Evolutionary conservation across 2,329 filamentous ascomycete genomes (phyloP), one percentile per base, ranked within the genome.

Genomic region (Xenoacremonium recifei): DNA sequence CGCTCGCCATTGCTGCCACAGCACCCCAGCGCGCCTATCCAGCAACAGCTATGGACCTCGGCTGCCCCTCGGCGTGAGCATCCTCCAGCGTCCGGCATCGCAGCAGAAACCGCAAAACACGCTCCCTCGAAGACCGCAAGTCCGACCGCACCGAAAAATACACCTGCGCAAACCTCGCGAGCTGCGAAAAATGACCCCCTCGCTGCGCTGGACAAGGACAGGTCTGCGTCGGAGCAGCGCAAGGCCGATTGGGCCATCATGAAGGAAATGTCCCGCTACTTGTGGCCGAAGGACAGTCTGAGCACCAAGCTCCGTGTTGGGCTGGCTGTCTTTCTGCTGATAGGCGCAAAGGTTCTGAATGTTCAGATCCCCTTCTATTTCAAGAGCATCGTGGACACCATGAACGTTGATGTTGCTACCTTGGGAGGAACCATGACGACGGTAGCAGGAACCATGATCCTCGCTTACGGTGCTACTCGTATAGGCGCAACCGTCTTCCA

Each of bases 291-390:
- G 72, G 83, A 91, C 64, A 84, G 84, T 41, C 49, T 64, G 35
- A 61, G 62, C 32, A 95, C 90, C 4, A 89, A 95, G 63, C 70
- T 91, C 49, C 84, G 93, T 49, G 93, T 99, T 23, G 80, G 87
- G 10, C 70, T 95, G 35, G 90, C 92, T n/a, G 77, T 99, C 4
- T 81, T 77, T 6, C 70, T 99, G 49, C 76, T 99, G 27, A 70
- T 99, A 17, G 89, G 91, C 45, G 89, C 90, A 62, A 99, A 99
- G 76, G 82, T 95, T 36, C 75, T 99, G 59, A 99, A 97, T 65
- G 93, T 99, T 13, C 90, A 99, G 71, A 89, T 99, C 35, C 93
- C 93, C 0, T 99, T 99, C 64, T 99, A 96, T 74, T 99, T 99
- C 75, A 97, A 97, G 75, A 91, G 73, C 66, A 97, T 99, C 51